Evolutionary conservation across 345 rosid species (phyloP), one percentile per base, ranked within the genome.

Genomic region (Eutrema yunnanense): DNA sequence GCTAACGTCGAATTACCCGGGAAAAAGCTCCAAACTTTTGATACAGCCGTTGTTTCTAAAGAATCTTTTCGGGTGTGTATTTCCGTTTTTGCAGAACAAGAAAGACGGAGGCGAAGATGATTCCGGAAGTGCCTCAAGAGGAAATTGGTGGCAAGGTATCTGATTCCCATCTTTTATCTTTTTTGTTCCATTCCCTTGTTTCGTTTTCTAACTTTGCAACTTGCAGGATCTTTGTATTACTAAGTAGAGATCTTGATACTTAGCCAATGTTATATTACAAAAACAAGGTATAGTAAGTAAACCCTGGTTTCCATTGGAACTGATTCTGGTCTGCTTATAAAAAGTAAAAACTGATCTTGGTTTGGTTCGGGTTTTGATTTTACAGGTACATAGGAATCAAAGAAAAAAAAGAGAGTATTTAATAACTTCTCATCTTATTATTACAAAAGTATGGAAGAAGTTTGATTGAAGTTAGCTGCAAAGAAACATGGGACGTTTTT

Each of bases 101-200:
- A 86, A 82, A 67, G 96, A 90, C 8, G 82, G 83, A 8, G 79
- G 82, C 6, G 93, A 86, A 78, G 98, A 93, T 79, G 97, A 93
- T 54, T 66, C 94, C 0, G 97, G 85, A 62, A 80, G 81, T 68
- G 97, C 96, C 59, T 86, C 92, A 9, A 88, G 97, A 76, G 98
- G 97, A 73, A 88, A 93, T 57, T 93, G 98, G 98, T 93, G 98
- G 98, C 85, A 90, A 84, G 98, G 98, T 88, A 84, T 75, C 74
- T 2, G 43, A 43, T 8, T 37, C 49, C 7, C 29, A n/a, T 44
- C 34, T 3, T 33, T 50, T 53, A 13, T 73, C 67, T 32, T 48
- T 16, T 16, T 40, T 56, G 49, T 56, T 19, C 0, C 8, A 9
- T 62, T 56, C 36, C 59, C 60, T 14, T 58, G 54, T 42, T 55